A percentile compares a stretch with the other conserved stretches of the same genome.
Evolutionary conservation across 306 rosid genomes (phyloP).

Genomic region (Lathyrus tuberosus): DNA sequence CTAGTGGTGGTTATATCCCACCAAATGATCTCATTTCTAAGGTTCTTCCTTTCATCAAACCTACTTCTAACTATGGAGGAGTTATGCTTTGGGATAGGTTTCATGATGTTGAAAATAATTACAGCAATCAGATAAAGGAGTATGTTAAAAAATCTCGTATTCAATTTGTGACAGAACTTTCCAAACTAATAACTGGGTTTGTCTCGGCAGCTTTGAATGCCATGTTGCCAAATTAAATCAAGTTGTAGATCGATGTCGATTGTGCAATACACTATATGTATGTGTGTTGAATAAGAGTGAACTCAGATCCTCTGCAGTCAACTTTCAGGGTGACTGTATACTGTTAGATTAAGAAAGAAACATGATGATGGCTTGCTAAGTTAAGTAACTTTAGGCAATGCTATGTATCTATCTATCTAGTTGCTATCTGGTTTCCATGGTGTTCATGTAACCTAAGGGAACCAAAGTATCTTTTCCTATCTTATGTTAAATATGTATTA

Average conservation of each 20-base stretch:
- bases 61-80: constrained; percentile 58
- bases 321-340: too few relatives aligned
- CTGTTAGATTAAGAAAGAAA: too few relatives aligned
- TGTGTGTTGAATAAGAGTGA: neutral
- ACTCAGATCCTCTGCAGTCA: too few relatives aligned
- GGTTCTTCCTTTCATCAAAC: constrained; percentile 51
- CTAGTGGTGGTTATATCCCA: constrained; percentile 50
- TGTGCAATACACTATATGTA: too few relatives aligned
- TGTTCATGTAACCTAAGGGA: too few relatives aligned
- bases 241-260: too few relatives aligned
- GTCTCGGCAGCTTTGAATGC: neutral
- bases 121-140: neutral
- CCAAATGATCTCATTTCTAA: constrained; percentile 31
- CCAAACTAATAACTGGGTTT: neutral
- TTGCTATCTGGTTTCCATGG: too few relatives aligned
- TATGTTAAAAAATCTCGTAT: neutral
- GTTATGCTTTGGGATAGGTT: constrained; percentile 59
- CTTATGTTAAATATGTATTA: too few relatives aligned
- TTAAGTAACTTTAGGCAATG: too few relatives aligned
- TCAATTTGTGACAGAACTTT: neutral
- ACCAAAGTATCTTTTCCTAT: too few relatives aligned
- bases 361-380: too few relatives aligned
- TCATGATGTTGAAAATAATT: neutral
- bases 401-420: too few relatives aligned
- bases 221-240: neutral